Evolutionary conservation across 83 land plant species (phyloP), one percentile per base, ranked within the genome.

Genomic region (Isoetes engelmannii): DNA sequence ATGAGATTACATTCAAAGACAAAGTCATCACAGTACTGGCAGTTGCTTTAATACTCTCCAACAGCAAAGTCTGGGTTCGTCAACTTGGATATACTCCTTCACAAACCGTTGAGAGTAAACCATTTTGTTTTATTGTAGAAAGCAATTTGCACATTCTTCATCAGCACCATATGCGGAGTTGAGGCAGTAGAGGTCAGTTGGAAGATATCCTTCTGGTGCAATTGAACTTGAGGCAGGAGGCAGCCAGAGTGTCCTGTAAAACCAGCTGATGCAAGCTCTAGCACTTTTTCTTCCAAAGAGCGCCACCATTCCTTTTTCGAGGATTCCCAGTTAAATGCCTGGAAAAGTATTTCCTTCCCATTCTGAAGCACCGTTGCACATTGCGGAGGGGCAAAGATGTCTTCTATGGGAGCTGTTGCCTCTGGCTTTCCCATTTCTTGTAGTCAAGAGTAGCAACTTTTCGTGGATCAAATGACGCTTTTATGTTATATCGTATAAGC

Each of bases 131-230:
- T 12, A 51, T 10, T 51, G 12, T 51, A 10, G 12, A 0, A 10
- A 51, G 54, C 15, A 51, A 51, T 10, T 15, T 15, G 0, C 54
- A 3, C 15, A 51, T 51, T 51, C 54, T 3, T 15, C 3, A 0
- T 51, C 54, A 51, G n/a, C 15, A n/a, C 54, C 19, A 42, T 80
- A 84, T 87, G 87, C 84, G 71, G 90, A 87, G 69, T 84, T 84
- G 56, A 87, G 72, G 47, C 82, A 84, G 55, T 87, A 87, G 18
- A 84, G 74, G 66, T 87, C 90, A 61, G 19, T 80, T 57, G 90
- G 90, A 87, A 87, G 84, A 75, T 87, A 87, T 2, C 90, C 90
- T 77, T 87, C 90, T 61, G 90, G 90, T 50, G 90, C 84, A 46
- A 87, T 85, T 49, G 90, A 87, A 9, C 80, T 87, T 47, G 90